phyloP scores from a whole-genome alignment of 495 filamentous ascomycete genomes.

The Gamarada debralockiae region DNA sequence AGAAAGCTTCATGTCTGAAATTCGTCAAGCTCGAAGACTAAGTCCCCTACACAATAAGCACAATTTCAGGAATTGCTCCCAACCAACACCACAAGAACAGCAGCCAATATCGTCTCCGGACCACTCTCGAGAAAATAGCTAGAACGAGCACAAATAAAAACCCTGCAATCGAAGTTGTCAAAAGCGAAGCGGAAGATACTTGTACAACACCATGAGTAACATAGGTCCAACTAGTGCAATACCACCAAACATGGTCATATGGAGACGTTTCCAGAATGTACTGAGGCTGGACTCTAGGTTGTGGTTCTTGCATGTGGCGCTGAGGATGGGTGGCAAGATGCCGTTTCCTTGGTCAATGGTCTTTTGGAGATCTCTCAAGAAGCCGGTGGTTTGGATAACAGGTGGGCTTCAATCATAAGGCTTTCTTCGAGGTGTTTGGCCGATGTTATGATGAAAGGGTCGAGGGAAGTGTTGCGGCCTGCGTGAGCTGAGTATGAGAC shows the following conservation, averaged over 20 bases:
- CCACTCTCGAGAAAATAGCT: neutral
- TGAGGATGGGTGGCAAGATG: neutral
- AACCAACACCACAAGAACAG: conserved; percentile 4
- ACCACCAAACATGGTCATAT: conserved; percentile 1
- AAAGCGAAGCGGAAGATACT: neutral
- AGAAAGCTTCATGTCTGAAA: conserved; percentile 6
- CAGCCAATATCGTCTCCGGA: neutral
- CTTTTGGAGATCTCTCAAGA: neutral
- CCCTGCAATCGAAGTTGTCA: neutral
- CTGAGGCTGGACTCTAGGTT: neutral
- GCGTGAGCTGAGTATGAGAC: neutral
- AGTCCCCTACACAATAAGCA: neutral
- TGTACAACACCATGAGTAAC: conserved; percentile 5
- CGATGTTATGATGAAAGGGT: neutral
- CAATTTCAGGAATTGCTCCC: neutral
- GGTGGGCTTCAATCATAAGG: neutral
- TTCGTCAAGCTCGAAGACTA: conserved; percentile 15
- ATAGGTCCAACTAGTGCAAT: conserved; percentile 4
- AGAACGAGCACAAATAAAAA: neutral
- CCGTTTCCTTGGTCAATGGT: neutral
- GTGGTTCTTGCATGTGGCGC: neutral
- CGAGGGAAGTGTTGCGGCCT: neutral
- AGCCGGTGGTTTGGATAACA: neutral
- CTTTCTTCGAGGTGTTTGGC: neutral
- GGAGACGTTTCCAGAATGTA: neutral